Percentiles rank a stretch among this genome's conserved stretches.
phyloP scores from a whole-genome alignment of 768 basidiomycete genomes.

The Mycena venus region DNA sequence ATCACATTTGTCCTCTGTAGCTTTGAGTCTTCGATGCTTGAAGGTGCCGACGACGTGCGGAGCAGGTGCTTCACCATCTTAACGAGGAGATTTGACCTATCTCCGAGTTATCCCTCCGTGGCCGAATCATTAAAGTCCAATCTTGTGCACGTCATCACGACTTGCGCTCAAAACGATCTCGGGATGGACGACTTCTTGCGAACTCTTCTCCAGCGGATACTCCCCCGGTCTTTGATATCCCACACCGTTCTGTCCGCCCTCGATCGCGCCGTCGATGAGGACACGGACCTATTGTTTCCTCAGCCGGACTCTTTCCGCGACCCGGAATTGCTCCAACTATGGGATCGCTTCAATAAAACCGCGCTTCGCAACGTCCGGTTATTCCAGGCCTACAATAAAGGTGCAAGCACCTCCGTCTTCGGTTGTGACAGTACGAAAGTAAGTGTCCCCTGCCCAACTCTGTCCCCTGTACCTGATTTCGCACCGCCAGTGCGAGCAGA shows the following conservation, averaged over 20 bases:
- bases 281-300: not conserved
- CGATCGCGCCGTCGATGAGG: not conserved
- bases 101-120: too few relatives aligned
- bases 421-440: slow-evolving; percentile 10
- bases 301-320: not conserved
- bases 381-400: not conserved
- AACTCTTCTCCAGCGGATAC: too few relatives aligned
- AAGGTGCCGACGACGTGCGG: not conserved
- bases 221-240: not conserved
- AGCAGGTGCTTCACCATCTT: too few relatives aligned
- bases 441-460: not conserved
- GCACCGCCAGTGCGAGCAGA: not conserved
- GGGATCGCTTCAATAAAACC: not conserved
- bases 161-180: too few relatives aligned
- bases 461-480: not conserved
- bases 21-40: not conserved
- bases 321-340: not conserved
- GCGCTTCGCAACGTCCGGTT: not conserved
- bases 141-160: too few relatives aligned
- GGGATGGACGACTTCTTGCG: too few relatives aligned
- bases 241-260: not conserved
- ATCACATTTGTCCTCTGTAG: not conserved
- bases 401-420: not conserved
- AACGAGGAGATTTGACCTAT: too few relatives aligned
- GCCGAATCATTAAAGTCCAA: too few relatives aligned